Evolutionary conservation across 192 early-diverging fungal genomes (phyloP).

Genomic region (Coemansia guatemalensis): DNA sequence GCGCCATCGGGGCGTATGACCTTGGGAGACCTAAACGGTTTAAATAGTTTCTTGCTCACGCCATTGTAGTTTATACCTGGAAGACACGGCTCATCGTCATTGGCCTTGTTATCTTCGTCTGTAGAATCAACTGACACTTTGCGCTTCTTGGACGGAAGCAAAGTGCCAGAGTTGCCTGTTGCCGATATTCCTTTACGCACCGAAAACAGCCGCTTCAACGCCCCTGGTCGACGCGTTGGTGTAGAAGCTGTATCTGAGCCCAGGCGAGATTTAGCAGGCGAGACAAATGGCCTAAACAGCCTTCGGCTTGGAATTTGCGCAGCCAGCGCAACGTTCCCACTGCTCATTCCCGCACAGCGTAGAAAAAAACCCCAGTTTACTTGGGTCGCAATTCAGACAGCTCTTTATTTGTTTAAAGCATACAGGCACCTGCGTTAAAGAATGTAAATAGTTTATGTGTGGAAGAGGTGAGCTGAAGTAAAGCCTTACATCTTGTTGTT

Average conservation of each 20-base stretch:
- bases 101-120: neutral
- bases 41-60: conserved; percentile 49
- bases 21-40: conserved; percentile 48
- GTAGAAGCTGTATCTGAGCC: neutral
- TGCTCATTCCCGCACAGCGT: conserved; percentile 9
- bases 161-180: neutral
- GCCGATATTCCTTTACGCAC: conserved; percentile 24
- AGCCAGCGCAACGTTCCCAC: conserved; percentile 24
- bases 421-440: too few species aligned
- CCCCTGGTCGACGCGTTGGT: neutral
- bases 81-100: conserved; percentile 23
- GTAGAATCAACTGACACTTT: conserved; percentile 3
- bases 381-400: too few species aligned
- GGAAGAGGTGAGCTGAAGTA: too few species aligned
- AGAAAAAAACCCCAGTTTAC: too few species aligned
- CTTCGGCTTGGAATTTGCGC: conserved; percentile 35
- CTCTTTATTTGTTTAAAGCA: too few species aligned
- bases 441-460: too few species aligned
- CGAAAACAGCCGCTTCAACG: conserved; percentile 38
- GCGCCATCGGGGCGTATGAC: conserved; percentile 8
- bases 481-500: too few species aligned
- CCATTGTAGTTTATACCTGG: conserved; percentile 53
- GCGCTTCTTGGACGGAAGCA: conserved; percentile 17
- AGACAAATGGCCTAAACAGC: conserved; percentile 48
- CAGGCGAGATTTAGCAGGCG: conserved; percentile 28